Base-by-base conservation (phyloP, 495 filamentous ascomycete species). In the Hypoxylon lienhwacheense region DNA sequence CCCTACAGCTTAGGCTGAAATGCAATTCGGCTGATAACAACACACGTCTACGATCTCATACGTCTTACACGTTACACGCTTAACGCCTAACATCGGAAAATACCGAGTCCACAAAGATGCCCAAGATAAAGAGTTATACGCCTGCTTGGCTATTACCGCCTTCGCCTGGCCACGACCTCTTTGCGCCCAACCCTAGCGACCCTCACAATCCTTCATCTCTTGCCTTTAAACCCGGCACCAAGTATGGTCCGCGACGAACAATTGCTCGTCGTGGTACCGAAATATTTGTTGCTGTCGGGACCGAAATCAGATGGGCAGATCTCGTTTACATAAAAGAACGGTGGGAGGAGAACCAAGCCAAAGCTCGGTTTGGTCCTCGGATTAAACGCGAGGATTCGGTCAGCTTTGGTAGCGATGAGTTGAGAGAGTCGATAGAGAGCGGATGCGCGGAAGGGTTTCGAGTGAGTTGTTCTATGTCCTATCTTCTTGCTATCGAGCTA, bases 231-330 rank as follows among this genome's bases (percentile, higher is more conserved):
- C 78, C 72, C 45, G 63, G 66, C 53, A 22, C 60, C 5, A 63
- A 77, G 39, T 68, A 69, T 5, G 84, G 87, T 7, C 80, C 89
- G 2, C 75, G 74, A 29, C 79, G 83, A 40, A 91, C 81, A 6
- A 81, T 93, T 29, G 90, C 88, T 5, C 81, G 77, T 29, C 74
- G 89, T 36, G 88, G 84, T 33, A 87, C 85, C 22, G 87, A 96
- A 59, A 74, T 95, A 1, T 95, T 96, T 66, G 83, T 87, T 1
- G 89, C 89, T 10, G 84, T 87, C 8, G 90, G 89, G 21, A 92
- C 86, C 57, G 83, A 95, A 67, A 88, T 96, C 28, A 78, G 90
- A 64, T 96, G 91, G 91, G 83, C 85, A 5, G 85, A 91, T 69
- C 73, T 96, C 6, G 78, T 78, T 29, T 76, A 79, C 49, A 69